Conservation (phyloP, 2,329 filamentous ascomycete genomes). For the Emmonsiellopsis sp. region DNA sequence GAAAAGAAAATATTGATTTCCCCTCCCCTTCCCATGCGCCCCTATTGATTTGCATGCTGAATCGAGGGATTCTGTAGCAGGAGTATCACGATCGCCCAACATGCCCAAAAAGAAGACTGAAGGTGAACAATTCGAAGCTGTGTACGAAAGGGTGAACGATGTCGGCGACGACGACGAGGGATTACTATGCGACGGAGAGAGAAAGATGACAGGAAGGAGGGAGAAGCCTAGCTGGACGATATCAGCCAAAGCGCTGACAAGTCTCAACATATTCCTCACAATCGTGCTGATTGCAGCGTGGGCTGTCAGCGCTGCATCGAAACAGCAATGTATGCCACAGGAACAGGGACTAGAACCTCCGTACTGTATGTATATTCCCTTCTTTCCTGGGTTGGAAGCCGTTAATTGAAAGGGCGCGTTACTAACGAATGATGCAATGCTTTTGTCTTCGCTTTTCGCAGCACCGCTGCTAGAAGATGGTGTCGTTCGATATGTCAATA, state of each 20-base stretch:
- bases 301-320: neutral
- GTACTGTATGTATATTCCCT: constrained; percentile 1
- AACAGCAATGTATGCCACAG: neutral
- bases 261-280: constrained; percentile 4
- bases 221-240: constrained; percentile 1
- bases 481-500: constrained; percentile 9
- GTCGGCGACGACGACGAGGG: constrained; percentile 4
- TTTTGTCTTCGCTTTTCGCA: neutral
- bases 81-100: too few species aligned
- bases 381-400: neutral
- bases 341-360: neutral
- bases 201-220: neutral
- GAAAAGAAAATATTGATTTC: too few species aligned
- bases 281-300: neutral
- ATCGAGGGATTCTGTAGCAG: too few species aligned
- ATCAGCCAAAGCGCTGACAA: constrained; percentile 2
- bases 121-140: too few species aligned
- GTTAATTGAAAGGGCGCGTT: neutral
- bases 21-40: too few species aligned
- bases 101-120: too few species aligned
- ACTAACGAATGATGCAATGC: neutral
- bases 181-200: neutral
- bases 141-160: too few species aligned
- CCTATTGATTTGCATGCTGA: too few species aligned
- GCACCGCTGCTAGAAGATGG: constrained; percentile 9